Conservation (phyloP, 1,284 basidiomycete species). For the Meripilus lineatus region DNA sequence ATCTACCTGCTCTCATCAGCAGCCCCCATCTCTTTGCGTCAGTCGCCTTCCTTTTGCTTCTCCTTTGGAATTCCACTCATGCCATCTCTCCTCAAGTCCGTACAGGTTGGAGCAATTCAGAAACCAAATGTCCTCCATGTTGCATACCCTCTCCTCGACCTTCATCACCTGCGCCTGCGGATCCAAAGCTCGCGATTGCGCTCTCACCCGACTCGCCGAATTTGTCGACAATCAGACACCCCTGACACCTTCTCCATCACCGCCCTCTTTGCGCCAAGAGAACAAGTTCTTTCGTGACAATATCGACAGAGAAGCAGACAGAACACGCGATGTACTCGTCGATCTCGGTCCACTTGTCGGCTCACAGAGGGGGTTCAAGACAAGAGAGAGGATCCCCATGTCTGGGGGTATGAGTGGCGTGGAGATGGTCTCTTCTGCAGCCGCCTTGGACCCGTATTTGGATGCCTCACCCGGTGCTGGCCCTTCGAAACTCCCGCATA, state of each 20-base stretch:
- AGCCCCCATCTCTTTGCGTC: constrained; percentile 52
- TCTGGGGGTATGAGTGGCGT: constrained; percentile 61
- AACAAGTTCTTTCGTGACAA: no score
- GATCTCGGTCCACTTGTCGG: constrained; percentile 73
- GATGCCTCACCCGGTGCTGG: constrained; percentile 16
- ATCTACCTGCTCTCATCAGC: constrained; percentile 68
- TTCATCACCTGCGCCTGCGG: constrained; percentile 80
- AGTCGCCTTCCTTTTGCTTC: constrained; percentile 27
- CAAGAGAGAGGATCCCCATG: constrained; percentile 44
- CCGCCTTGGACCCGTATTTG: background rate
- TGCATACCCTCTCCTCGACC: constrained; percentile 68
- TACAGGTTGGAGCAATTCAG: constrained; percentile 51
- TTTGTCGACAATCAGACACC: constrained; percentile 49
- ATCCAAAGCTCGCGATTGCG: constrained; percentile 56
- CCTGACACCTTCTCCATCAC: constrained; percentile 24
- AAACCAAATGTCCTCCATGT: constrained; percentile 62
- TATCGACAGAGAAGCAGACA: background rate
- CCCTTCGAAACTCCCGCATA: constrained; percentile 15
- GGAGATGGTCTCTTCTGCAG: constrained; percentile 38
- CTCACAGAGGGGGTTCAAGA: constrained; percentile 59
- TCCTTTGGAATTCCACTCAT: constrained; percentile 16
- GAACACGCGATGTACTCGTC: constrained; percentile 17
- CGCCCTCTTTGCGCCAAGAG: constrained; percentile 16
- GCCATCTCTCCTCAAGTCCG: constrained; percentile 33
- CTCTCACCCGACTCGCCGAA: constrained; percentile 58